Percentiles rank a stretch among this genome's conserved stretches.
phyloP scores from a whole-genome alignment of 2,329 filamentous ascomycete genomes.

The Tothia fuscella region DNA sequence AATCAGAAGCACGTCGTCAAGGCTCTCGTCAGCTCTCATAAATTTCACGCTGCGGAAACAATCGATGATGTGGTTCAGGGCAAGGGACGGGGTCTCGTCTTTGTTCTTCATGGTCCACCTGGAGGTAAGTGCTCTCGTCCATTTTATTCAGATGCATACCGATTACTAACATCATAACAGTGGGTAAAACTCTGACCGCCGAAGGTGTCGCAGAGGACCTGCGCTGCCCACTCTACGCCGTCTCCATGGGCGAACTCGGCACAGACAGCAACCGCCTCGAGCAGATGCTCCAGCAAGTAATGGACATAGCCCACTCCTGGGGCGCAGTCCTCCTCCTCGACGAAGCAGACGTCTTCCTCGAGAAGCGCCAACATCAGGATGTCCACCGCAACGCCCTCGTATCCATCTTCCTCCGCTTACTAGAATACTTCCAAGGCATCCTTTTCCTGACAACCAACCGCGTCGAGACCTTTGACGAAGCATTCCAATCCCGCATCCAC shows the following conservation, averaged over 20 bases:
- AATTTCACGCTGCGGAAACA: conserved; percentile 66
- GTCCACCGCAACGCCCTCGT: conserved; percentile 78
- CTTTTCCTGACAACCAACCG: conserved; percentile 83
- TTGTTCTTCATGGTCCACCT: conserved; percentile 71
- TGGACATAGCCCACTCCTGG: conserved; percentile 79
- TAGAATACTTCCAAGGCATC: conserved; percentile 90
- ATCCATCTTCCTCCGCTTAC: conserved; percentile 70
- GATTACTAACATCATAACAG: no score
- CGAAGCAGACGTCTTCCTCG: conserved; percentile 52
- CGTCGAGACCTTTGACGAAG: conserved; percentile 79
- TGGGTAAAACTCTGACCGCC: conserved; percentile 79
- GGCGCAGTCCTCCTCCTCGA: conserved; percentile 75
- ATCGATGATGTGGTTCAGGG: conserved; percentile 63
- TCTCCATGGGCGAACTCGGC: conserved; percentile 69
- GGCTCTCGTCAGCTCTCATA: conserved; percentile 73
- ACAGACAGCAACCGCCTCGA: conserved; percentile 66
- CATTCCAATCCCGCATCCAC: conserved; percentile 80
- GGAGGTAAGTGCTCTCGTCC: no score
- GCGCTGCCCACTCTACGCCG: conserved; percentile 71
- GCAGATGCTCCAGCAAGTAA: conserved; percentile 65
- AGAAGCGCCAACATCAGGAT: conserved; percentile 71
- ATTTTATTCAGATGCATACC: no score
- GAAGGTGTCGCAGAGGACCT: conserved; percentile 78
- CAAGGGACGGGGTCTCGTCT: conserved; percentile 76
- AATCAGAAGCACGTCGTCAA: conserved; percentile 56